phyloP scores from a whole-genome alignment of 2,329 filamentous ascomycete species.

The Verticillium klebahnii region DNA sequence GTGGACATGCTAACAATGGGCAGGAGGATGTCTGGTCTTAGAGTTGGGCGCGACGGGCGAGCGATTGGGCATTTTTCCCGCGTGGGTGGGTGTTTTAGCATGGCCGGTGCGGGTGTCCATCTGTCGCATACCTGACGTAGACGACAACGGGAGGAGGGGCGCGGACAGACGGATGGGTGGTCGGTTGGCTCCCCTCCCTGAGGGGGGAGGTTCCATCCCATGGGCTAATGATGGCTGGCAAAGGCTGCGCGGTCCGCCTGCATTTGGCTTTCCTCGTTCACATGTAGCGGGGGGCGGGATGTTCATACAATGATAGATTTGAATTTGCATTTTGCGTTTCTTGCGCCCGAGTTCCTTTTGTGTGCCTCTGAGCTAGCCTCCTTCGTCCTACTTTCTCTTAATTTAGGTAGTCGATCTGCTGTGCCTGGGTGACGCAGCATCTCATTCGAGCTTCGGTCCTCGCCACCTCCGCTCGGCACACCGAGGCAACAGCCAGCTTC shows the following conservation, averaged over 20 bases:
- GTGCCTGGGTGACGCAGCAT: neutral
- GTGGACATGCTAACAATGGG: slow-evolving; percentile 23
- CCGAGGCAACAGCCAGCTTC: neutral
- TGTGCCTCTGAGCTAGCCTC: no score
- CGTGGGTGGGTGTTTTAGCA: neutral
- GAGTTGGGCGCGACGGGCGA: slow-evolving; percentile 12
- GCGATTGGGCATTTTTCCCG: neutral
- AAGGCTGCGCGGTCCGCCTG: neutral
- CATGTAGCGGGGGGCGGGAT: neutral
- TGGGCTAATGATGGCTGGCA: no score
- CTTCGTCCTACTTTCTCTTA: no score
- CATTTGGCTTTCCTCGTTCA: neutral
- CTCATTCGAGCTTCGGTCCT: neutral
- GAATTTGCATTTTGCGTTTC: neutral
- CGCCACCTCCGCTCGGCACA: neutral
- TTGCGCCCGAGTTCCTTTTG: no score
- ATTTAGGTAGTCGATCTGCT: neutral
- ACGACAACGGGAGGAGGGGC: neutral
- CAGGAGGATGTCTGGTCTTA: slow-evolving; percentile 72
- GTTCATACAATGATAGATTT: neutral
- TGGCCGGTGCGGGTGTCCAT: neutral
- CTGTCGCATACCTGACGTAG: neutral
- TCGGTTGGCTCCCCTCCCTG: neutral
- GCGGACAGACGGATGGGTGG: neutral
- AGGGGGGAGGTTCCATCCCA: neutral